Evolutionary conservation across 495 filamentous ascomycete genomes (phyloP).

Genomic region (Aspergillus baeticus): DNA sequence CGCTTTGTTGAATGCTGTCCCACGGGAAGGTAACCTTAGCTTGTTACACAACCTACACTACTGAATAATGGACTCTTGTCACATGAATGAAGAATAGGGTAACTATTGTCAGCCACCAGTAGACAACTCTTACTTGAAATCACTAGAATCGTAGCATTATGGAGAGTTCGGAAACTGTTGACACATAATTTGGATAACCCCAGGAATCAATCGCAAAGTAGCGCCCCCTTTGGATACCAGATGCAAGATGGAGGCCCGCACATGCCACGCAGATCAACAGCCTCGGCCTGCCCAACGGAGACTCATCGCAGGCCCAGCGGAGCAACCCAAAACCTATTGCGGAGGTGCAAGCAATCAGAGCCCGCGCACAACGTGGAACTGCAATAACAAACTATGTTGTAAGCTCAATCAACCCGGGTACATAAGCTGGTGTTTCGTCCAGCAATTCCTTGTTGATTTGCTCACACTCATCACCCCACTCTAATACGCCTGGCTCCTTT

Average conservation of each 20-base stretch:
- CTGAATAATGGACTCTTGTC: background rate
- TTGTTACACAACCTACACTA: conserved; percentile 3
- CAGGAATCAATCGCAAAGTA: too few species aligned
- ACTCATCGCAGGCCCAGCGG: background rate
- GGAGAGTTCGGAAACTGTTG: too few species aligned
- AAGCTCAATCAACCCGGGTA: background rate
- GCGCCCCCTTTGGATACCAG: too few species aligned
- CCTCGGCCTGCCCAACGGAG: background rate
- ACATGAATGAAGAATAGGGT: background rate
- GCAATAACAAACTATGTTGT: background rate
- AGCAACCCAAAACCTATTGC: background rate
- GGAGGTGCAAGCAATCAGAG: conserved; percentile 6
- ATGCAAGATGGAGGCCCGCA: background rate
- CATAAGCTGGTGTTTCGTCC: background rate
- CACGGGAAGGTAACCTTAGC: background rate
- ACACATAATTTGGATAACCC: too few species aligned
- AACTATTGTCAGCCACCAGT: background rate
- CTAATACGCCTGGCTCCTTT: background rate
- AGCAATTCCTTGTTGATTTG: background rate
- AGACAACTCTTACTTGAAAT: too few species aligned
- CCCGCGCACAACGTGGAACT: background rate
- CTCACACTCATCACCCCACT: background rate
- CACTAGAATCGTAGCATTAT: too few species aligned
- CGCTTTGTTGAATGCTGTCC: background rate
- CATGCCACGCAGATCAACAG: background rate